Evolutionary conservation across 441 rosid genomes (phyloP).

Genomic region (Erodium moschatum): DNA sequence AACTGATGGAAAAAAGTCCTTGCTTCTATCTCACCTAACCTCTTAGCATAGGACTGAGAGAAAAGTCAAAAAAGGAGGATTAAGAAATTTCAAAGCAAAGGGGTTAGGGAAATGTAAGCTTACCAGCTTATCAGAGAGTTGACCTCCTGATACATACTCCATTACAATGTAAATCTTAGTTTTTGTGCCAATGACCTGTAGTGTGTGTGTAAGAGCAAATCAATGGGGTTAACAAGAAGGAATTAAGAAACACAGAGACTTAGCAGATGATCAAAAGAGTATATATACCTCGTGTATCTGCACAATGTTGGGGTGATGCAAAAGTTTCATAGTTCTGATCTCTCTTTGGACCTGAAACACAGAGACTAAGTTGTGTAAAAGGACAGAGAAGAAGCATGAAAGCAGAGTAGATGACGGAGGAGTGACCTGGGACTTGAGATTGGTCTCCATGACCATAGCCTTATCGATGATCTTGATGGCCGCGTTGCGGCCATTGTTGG

Average conservation of each 20-base stretch:
- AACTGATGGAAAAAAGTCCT: slow-evolving; percentile 53
- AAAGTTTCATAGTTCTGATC: too few relatives aligned
- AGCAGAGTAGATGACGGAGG: too few relatives aligned
- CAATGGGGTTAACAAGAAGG: too few relatives aligned
- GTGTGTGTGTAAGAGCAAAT: too few relatives aligned
- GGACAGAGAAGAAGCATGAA: too few relatives aligned
- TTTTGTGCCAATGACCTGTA: slow-evolving; percentile 51
- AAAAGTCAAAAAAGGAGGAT: neutral
- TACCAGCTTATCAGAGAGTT: slow-evolving; percentile 73
- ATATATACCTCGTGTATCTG: too few relatives aligned
- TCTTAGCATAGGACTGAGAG: slow-evolving; percentile 41
- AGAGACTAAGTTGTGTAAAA: too few relatives aligned
- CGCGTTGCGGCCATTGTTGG: neutral
- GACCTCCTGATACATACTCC: slow-evolving; percentile 28
- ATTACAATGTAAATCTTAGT: slow-evolving; percentile 66
- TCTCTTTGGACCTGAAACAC: slow-evolving; percentile 11
- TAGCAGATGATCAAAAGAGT: too few relatives aligned
- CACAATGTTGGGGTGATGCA: too few relatives aligned
- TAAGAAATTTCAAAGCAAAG: too few relatives aligned
- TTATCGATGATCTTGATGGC: neutral
- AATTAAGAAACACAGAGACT: too few relatives aligned
- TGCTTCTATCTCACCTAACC: slow-evolving; percentile 54
- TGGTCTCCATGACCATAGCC: neutral
- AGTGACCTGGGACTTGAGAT: neutral
- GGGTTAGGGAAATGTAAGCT: neutral